These are phyloP conservation scores for Ophiostoma himal-ulmi DNA, from an alignment of 2,329 filamentous ascomycete genomes.

Conservation along the genomic window DNA sequence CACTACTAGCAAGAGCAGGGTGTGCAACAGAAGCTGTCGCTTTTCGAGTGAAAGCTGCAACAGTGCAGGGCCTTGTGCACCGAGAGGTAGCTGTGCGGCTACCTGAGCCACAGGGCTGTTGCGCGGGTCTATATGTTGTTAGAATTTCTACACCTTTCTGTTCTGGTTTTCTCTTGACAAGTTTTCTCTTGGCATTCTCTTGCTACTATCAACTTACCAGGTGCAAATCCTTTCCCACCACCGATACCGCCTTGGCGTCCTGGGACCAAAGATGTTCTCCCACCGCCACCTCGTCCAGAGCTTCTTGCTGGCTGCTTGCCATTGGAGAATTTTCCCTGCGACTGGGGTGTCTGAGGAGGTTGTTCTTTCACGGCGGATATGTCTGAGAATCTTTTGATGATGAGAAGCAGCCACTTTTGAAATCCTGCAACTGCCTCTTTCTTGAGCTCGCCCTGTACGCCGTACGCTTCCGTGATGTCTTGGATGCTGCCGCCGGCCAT, in stretches of 20 bases:
- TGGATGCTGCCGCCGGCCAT: not conserved
- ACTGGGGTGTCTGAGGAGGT: slow-evolving; percentile 29
- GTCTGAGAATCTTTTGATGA: slow-evolving; percentile 66
- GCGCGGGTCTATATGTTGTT: not conserved
- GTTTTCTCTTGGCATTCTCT: too few relatives aligned
- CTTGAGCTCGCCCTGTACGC: slow-evolving; percentile 54
- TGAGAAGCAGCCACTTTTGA: slow-evolving; percentile 69
- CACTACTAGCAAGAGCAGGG: slow-evolving; percentile 64
- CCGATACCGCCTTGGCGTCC: not conserved
- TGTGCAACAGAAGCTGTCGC: slow-evolving; percentile 63
- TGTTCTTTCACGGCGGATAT: slow-evolving; percentile 51
- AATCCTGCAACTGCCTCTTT: slow-evolving; percentile 65
- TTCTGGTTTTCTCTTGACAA: not conserved
- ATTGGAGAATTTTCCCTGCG: slow-evolving; percentile 17
- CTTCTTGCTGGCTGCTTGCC: slow-evolving; percentile 8
- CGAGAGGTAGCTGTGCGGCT: not conserved
- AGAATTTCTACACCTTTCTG: not conserved
- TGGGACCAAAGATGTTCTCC: not conserved
- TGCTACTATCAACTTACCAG: slow-evolving; percentile 14
- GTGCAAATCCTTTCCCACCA: not conserved
- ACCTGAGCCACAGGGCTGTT: not conserved
- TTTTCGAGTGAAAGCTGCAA: slow-evolving; percentile 45
- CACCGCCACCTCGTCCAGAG: not conserved
- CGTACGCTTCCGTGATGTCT: slow-evolving; percentile 52
- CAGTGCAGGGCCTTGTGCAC: not conserved